Base-by-base conservation (phyloP, 495 filamentous ascomycete species). In the Physcia stellaris region DNA sequence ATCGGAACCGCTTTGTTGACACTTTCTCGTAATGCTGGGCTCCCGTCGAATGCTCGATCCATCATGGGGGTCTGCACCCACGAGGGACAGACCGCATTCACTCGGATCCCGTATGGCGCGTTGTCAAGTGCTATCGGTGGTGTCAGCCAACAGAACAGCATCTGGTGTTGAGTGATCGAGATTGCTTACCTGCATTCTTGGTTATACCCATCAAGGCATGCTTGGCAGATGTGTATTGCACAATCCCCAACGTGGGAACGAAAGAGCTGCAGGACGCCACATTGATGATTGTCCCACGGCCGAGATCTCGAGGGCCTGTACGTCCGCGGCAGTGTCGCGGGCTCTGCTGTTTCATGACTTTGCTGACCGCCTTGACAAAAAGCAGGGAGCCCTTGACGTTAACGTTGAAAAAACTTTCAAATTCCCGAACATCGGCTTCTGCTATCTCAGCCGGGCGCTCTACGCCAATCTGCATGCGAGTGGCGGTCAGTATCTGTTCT, bases 141-240 rank as follows among this genome's bases (percentile, higher is more conserved):
- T 23, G 28, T 24, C 10, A 24, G n/a, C 11, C 35, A 18, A n/a
- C 6, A 13, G 21, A 32, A 31, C 9, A 22, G 39, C 16, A 22
- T 11, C 18, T 11, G 18, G 11, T 13, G 21, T 6, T 5, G 18
- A 39, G n/a, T n/a, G n/a, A n/a, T n/a, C n/a, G n/a, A n/a, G n/a
- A n/a, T n/a, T n/a, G n/a, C 22, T 39, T 42, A 62, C 60, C 62
- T 31, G 60, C 63, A 24, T 52, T 59, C 34, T 58, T 61, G 28
- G 64, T 66, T 36, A 75, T 59, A 1, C 62, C 67, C 0, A 66
- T 22, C 3, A 66, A 51, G 0, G 66, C 68, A 38, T 71, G 66
- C 39, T 75, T 75, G 0, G 63, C 54, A 0, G 65, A 53, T 0
- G 54, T 60, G 33, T 73, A 73, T 2, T 55, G 57, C 18, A 58